phyloP scores from a whole-genome alignment of 116 monocot species.

The Trichopus zeylanicus region DNA sequence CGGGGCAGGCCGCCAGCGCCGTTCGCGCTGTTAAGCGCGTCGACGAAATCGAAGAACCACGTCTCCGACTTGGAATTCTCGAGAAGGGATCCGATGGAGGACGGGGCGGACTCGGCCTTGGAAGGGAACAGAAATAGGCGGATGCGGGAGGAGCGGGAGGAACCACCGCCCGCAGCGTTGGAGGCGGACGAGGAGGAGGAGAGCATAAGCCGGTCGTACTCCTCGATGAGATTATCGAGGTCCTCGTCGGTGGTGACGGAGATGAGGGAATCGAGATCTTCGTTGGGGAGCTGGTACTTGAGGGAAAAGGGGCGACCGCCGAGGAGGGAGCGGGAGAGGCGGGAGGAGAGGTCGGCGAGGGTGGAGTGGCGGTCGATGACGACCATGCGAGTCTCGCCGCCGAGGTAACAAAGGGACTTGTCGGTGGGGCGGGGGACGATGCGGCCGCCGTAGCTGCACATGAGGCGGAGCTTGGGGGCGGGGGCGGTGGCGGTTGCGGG shows the following conservation, averaged over 20 bases:
- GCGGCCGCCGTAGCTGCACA: slow-evolving; percentile 91
- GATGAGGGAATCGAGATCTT: slow-evolving; percentile 86
- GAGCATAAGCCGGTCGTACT: slow-evolving; percentile 56
- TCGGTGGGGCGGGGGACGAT: slow-evolving; percentile 89
- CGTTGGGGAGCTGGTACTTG: slow-evolving; percentile 86
- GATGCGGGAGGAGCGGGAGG: slow-evolving; percentile 35
- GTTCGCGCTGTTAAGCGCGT: slow-evolving; percentile 76
- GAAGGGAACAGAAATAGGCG: slow-evolving; percentile 75
- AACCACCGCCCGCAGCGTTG: not conserved
- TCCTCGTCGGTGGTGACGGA: slow-evolving; percentile 85
- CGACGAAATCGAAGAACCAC: slow-evolving; percentile 98
- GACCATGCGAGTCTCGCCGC: slow-evolving; percentile 86
- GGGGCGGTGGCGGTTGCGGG: slow-evolving; percentile 6
- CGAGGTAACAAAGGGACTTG: slow-evolving; percentile 82
- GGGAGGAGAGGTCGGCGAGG: slow-evolving; percentile 40
- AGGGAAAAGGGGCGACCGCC: slow-evolving; percentile 39
- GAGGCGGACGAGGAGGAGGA: slow-evolving; percentile 15
- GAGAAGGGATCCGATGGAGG: slow-evolving; percentile 56
- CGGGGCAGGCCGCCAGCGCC: slow-evolving; percentile 26
- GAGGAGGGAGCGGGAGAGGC: slow-evolving; percentile 44
- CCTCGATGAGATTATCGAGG: slow-evolving; percentile 86
- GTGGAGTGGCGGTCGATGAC: slow-evolving; percentile 49
- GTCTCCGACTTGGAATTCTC: slow-evolving; percentile 78
- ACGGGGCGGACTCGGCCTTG: slow-evolving; percentile 42
- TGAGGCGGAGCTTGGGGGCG: slow-evolving; percentile 53